Evolutionary conservation across 495 filamentous ascomycete genomes (phyloP), one percentile per base, ranked within the genome.

Genomic region (Lophiostoma macrostomum): DNA sequence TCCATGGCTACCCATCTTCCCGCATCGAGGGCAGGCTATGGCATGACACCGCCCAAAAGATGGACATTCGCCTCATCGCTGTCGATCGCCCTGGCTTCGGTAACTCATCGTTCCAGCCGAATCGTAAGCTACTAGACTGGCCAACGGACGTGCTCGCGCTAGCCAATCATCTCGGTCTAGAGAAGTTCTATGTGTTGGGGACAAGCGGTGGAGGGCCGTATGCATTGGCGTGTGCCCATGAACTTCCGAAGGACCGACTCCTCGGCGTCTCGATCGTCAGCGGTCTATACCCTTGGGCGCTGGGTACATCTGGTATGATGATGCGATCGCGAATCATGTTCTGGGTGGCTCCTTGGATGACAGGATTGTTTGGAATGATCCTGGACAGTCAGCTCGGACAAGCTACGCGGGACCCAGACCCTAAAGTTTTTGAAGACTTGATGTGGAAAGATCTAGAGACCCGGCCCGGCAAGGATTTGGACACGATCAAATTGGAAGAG

Each of bases 91-190:
- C 45, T 2, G 45, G 45, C 2, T 24, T 49, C 19, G 45, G 45
- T 11, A 37, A 49, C 32, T 49, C 45, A 14, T 24, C 31, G 6
- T 49, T 37, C 32, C 45, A 49, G 18, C 32, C 31, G 18, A 37
- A 37, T 14, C 45, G 45, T 20, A 49, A 31, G 14, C 36, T 31
- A 27, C 50, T 43, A 36, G 45, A 57, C 44, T 57, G 45, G 53
- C 53, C 45, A 10, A 24, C 12, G 6, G 53, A 50, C 20, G 25
- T 50, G 19, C 35, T 43, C 31, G 36, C 37, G 12, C 37, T 50
- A 14, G 53, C 46, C 18, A 24, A 57, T 22, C 36, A 50, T 27
- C 34, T 49, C 12, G 32, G 32, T 13, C 22, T 57, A 13, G 3
- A 31, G 31, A n/a, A 14, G 8, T 57, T 57, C 37, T 46, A 30